Evolutionary conservation across 2,329 filamentous ascomycete species (phyloP).

Genomic region (Elsinoe batatas): DNA sequence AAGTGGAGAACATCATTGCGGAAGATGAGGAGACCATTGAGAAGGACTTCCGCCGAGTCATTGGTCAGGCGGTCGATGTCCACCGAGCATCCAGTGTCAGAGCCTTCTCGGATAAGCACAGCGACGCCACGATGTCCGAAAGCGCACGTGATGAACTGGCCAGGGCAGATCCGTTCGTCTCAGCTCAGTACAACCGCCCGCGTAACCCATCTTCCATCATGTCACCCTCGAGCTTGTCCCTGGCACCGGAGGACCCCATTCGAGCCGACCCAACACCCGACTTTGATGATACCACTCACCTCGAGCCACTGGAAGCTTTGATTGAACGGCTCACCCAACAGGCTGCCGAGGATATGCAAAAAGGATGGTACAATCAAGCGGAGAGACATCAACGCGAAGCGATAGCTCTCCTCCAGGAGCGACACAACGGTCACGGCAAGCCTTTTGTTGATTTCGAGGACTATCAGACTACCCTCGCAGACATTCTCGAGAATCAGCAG

Average conservation of each 20-base stretch:
- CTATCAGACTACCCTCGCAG: constrained; percentile 1
- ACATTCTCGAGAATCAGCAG: not conserved
- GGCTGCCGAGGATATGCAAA: not conserved
- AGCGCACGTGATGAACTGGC: not conserved
- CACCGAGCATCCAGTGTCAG: not conserved
- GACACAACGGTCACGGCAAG: constrained; percentile 1
- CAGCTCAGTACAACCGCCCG: not conserved
- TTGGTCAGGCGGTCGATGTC: not conserved
- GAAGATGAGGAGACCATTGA: not conserved
- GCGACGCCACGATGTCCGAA: not conserved
- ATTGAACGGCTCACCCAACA: constrained; percentile 3
- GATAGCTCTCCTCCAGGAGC: constrained; percentile 4
- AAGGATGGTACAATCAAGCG: constrained; percentile 3
- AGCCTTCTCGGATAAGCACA: not conserved
- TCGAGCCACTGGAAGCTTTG: constrained; percentile 8
- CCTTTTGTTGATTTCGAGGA: not conserved
- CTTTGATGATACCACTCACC: constrained; percentile 9
- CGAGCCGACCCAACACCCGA: constrained; percentile 3
- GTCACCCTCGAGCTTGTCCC: not conserved
- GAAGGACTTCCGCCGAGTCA: not conserved
- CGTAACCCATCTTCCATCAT: not conserved
- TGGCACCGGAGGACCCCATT: not conserved
- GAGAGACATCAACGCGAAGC: constrained; percentile 3
- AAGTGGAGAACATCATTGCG: not conserved
- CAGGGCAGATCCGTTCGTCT: not conserved